Conservation (phyloP, 2,329 filamentous ascomycete genomes). For the Phaeosphaeriaceae sp. region DNA sequence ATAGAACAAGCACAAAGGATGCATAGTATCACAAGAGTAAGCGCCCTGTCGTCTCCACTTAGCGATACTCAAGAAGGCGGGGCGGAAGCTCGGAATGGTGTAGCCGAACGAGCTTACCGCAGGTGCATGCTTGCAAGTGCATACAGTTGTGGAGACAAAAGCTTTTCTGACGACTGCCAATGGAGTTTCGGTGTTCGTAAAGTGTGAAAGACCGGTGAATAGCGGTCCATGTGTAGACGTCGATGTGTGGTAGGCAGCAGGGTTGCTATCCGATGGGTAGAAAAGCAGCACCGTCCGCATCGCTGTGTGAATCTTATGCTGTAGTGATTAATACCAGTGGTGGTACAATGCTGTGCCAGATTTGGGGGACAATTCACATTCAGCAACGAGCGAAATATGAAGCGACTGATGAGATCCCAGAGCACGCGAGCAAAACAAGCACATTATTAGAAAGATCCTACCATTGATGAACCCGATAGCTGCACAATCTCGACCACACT, state of each 20-base stretch:
- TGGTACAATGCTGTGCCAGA: not conserved
- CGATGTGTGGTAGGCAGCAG: too few relatives aligned
- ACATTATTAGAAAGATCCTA: constrained; percentile 44
- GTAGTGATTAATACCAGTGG: too few relatives aligned
- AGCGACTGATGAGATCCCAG: not conserved
- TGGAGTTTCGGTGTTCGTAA: not conserved
- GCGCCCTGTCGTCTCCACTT: not conserved
- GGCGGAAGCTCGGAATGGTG: constrained; percentile 1
- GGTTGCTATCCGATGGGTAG: too few relatives aligned
- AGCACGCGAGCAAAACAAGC: constrained; percentile 24
- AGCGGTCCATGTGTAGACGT: too few relatives aligned
- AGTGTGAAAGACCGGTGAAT: not conserved
- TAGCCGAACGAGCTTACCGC: not conserved
- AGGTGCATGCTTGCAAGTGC: not conserved
- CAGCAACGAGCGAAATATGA: not conserved
- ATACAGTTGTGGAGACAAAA: not conserved
- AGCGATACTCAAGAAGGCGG: not conserved
- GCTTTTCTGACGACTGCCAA: not conserved
- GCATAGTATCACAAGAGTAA: not conserved
- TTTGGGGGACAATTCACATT: not conserved
- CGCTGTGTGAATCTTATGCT: not conserved
- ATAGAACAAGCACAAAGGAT: too few relatives aligned
- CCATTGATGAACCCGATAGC: constrained; percentile 32
- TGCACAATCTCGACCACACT: constrained; percentile 43
- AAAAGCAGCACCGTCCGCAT: too few relatives aligned